Evolutionary conservation across 805 yeast species (phyloP).

Genomic region (Hanseniaspora thailandica): DNA sequence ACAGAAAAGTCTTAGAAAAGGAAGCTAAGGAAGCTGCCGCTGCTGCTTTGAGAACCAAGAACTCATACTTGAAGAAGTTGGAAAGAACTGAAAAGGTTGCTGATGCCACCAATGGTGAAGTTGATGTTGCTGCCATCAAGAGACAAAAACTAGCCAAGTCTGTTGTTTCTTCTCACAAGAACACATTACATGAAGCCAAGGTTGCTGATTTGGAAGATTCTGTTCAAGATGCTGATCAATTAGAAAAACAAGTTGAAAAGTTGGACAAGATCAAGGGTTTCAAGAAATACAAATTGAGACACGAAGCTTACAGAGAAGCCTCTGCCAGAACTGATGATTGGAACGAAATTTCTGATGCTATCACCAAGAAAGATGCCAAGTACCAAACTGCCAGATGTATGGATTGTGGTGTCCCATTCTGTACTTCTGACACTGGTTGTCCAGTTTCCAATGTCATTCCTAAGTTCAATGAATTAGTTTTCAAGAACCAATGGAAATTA

Average conservation of each 20-base stretch:
- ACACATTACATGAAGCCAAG: constrained; percentile 56
- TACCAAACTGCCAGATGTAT: constrained; percentile 95
- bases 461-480: constrained; percentile 93
- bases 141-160: constrained; percentile 34
- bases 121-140: constrained; percentile 22
- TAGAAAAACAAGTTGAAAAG: constrained; percentile 48
- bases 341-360: constrained; percentile 75
- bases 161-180: constrained; percentile 28
- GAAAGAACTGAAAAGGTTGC: constrained; percentile 62
- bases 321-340: constrained; percentile 74
- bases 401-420: constrained; percentile 99
- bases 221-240: constrained; percentile 54
- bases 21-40: constrained; percentile 42
- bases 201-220: constrained; percentile 85
- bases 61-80: constrained; percentile 53
- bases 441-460: constrained; percentile 96
- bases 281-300: constrained; percentile 82
- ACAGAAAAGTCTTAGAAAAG: constrained; percentile 74
- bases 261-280: constrained; percentile 81
- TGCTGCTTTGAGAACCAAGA: constrained; percentile 52
- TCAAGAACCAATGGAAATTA: constrained; percentile 87
- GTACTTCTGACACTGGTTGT: constrained; percentile 96
- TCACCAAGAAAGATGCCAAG: constrained; percentile 74
- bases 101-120: constrained; percentile 84
- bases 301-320: constrained; percentile 74